Evolutionary conservation across 306 rosid species (phyloP).

Genomic region (Casuarina equisetifolia): DNA sequence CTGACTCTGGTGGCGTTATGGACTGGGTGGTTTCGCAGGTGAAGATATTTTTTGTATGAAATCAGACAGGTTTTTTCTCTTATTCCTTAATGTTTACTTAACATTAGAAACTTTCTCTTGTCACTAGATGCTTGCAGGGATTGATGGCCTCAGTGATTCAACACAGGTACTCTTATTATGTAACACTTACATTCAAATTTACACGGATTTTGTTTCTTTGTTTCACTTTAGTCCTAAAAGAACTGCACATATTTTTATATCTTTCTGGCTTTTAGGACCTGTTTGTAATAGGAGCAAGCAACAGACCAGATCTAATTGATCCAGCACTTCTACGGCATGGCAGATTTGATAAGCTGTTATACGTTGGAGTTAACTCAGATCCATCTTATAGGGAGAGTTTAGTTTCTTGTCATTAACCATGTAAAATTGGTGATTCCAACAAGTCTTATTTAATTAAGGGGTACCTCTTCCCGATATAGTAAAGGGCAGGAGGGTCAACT

Average conservation of each 20-base stretch:
- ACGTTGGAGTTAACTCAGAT: conserved; percentile 89
- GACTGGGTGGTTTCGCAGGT: conserved; percentile 99
- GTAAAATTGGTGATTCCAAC: not conserved
- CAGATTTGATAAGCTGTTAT: conserved; percentile 87
- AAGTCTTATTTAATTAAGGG: too few species aligned
- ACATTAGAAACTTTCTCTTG: conserved; percentile 24
- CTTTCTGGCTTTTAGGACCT: conserved; percentile 59
- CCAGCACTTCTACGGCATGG: conserved; percentile 95
- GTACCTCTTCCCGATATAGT: too few species aligned
- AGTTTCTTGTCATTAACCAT: conserved; percentile 8
- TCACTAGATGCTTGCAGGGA: conserved; percentile 94
- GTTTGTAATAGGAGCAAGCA: conserved; percentile 95
- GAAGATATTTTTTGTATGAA: conserved; percentile 21
- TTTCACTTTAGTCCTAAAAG: conserved; percentile 17
- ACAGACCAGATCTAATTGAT: conserved; percentile 96
- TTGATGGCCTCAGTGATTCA: conserved; percentile 90
- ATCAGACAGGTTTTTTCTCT: conserved; percentile 1
- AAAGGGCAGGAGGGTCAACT: too few species aligned
- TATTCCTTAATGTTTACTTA: conserved; percentile 28
- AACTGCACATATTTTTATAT: conserved; percentile 25
- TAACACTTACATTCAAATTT: not conserved
- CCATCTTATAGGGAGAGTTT: conserved; percentile 85
- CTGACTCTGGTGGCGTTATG: conserved; percentile 98
- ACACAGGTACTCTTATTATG: conserved; percentile 55
- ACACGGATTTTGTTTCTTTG: not conserved